phyloP scores from a whole-genome alignment of 805 yeast genomes.

The Jamesozyma spencerorum region DNA sequence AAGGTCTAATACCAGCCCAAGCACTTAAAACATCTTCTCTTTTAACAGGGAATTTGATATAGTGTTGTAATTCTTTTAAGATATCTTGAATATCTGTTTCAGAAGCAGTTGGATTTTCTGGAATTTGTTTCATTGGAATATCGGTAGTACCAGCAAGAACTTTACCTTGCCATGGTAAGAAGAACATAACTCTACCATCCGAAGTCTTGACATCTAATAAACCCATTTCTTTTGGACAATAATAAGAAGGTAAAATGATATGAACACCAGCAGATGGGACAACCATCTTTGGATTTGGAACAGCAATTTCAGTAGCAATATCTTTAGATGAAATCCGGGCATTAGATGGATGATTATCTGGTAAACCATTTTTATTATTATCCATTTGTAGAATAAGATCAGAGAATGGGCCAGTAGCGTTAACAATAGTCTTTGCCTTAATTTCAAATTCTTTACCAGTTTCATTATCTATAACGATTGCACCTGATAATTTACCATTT shows the following conservation, averaged over 20 bases:
- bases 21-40: conserved; percentile 89
- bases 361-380: conserved; percentile 53
- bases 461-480: conserved; percentile 61
- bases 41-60: conserved; percentile 78
- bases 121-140: conserved; percentile 64
- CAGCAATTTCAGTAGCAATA: conserved; percentile 22
- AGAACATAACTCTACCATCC: conserved; percentile 94
- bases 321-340: conserved; percentile 24
- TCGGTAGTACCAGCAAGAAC: conserved; percentile 96
- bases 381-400: conserved; percentile 85
- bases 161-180: conserved; percentile 96
- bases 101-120: conserved; percentile 70
- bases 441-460: conserved; percentile 55
- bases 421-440: conserved; percentile 65
- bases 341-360: conserved; percentile 35
- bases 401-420: conserved; percentile 92
- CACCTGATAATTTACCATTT: conserved; percentile 58
- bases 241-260: conserved; percentile 82
- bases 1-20: conserved; percentile 95
- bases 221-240: conserved; percentile 82
- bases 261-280: conserved; percentile 95
- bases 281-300: conserved; percentile 59
- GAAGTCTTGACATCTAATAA: conserved; percentile 83
- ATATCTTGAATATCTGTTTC: conserved; percentile 87
- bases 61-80: conserved; percentile 78